Evolutionary conservation across 306 rosid species (phyloP).

Genomic region (Medicago lupulina): DNA sequence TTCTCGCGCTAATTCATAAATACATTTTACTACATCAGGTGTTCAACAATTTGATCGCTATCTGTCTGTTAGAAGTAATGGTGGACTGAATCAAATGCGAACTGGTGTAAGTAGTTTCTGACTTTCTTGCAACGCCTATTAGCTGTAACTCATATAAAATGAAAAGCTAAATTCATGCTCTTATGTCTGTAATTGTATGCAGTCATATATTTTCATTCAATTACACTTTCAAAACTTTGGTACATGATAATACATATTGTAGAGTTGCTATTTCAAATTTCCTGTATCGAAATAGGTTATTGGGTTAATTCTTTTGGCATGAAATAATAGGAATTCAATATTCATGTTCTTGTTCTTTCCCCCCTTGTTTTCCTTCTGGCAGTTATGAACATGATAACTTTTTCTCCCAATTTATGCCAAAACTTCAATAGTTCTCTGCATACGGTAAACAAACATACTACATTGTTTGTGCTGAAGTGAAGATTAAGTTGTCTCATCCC

Average conservation of each 20-base stretch:
- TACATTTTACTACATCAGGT: slow-evolving; percentile 53
- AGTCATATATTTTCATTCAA: background rate
- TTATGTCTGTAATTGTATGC: slow-evolving; percentile 22
- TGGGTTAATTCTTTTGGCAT: slow-evolving; percentile 27
- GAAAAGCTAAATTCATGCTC: too few relatives aligned
- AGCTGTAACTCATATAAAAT: too few relatives aligned
- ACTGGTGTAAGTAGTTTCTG: slow-evolving; percentile 77
- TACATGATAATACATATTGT: background rate
- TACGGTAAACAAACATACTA: slow-evolving; percentile 6
- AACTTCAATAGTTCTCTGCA: slow-evolving; percentile 6
- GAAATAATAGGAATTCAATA: background rate
- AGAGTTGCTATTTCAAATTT: slow-evolving; percentile 23
- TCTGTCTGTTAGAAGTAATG: slow-evolving; percentile 84
- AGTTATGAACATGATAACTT: slow-evolving; percentile 8
- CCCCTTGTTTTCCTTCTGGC: slow-evolving; percentile 6
- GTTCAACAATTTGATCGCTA: slow-evolving; percentile 63
- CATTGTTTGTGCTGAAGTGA: background rate
- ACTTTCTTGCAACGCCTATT: too few relatives aligned
- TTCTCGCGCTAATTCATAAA: background rate
- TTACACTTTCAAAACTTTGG: slow-evolving; percentile 25
- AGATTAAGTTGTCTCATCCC: slow-evolving; percentile 4
- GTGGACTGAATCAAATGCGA: slow-evolving; percentile 97
- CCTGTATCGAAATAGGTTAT: slow-evolving; percentile 6
- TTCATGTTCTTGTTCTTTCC: background rate
- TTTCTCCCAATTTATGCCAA: slow-evolving; percentile 18